These are phyloP conservation scores for Fusarium torulosum DNA, from an alignment of 2,329 filamentous ascomycete genomes.

Conservation along the genomic window DNA sequence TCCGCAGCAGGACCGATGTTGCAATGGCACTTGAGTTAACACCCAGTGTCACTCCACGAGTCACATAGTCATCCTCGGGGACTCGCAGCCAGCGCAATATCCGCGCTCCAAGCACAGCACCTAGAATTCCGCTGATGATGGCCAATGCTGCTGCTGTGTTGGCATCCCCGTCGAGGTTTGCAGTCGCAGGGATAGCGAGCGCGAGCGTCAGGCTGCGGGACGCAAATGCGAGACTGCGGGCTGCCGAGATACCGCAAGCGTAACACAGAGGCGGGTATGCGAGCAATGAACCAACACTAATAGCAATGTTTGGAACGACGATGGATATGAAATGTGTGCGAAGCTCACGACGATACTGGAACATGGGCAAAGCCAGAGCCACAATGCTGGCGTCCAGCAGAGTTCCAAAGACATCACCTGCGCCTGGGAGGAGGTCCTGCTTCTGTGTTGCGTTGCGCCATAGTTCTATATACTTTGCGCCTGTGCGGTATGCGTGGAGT, in stretches of 20 bases:
- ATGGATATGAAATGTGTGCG: slow-evolving; percentile 66
- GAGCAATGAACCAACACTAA: slow-evolving; percentile 67
- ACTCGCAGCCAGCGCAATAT: slow-evolving; percentile 64
- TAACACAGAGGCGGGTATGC: slow-evolving; percentile 68
- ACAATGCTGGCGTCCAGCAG: slow-evolving; percentile 70
- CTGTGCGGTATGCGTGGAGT: slow-evolving; percentile 64
- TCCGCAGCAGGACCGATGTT: slow-evolving; percentile 67
- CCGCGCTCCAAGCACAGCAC: slow-evolving; percentile 65
- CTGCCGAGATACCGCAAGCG: slow-evolving; percentile 65
- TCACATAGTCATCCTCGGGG: slow-evolving; percentile 73
- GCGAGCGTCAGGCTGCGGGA: slow-evolving; percentile 70
- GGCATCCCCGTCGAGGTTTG: slow-evolving; percentile 68
- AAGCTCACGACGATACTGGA: slow-evolving; percentile 69
- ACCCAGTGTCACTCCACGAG: slow-evolving; percentile 71
- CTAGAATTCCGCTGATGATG: slow-evolving; percentile 70
- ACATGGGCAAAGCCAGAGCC: slow-evolving; percentile 71
- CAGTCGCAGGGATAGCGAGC: slow-evolving; percentile 68
- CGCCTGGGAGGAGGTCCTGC: slow-evolving; percentile 58
- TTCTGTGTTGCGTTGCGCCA: slow-evolving; percentile 56
- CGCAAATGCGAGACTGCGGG: slow-evolving; percentile 67
- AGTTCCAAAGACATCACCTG: slow-evolving; percentile 68
- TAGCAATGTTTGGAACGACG: slow-evolving; percentile 63
- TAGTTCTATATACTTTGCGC: slow-evolving; percentile 64
- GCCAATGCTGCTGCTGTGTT: slow-evolving; percentile 68
- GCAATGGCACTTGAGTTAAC: slow-evolving; percentile 71